Base-by-base conservation (phyloP, 768 basidiomycete species). In the Leucosporidium yakuticum region DNA sequence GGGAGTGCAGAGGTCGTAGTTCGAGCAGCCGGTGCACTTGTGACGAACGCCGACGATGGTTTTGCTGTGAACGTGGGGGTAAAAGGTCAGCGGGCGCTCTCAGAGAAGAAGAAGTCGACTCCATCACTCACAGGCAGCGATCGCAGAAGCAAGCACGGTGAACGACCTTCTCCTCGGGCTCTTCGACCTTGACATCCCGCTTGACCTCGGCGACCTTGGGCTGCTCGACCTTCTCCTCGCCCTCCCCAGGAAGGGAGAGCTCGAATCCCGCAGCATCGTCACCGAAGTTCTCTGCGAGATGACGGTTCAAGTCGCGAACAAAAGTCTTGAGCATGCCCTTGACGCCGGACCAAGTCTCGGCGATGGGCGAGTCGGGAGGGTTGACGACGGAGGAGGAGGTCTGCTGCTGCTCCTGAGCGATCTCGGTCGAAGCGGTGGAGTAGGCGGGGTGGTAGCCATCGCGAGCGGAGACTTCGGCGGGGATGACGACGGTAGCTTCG, bases 41-140 rank as follows among this genome's bases (percentile, higher is more conserved):
- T 89, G 86, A 58, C 91, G 83, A 66, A 85, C 74, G 15, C 90
- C 91, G 64, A 83, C 80, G 48, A 91, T 81, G 8, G 79, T 83
- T 27, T 79, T 73, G 6, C 81, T 73, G 77, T 39, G 32, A 1
- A 50, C 31, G 27, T 1, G 15, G 6, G 8, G 17, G 4, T n/a
- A 47, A 0, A 19, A 7, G 4, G 31, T 48, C 48, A 49, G 25
- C 17, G 14, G 8, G 17, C 12, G 39, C 8, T 44, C 39, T 44
- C 34, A 20, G 21, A 8, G 34, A 6, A 47, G 27, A 19, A 47
- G 32, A 53, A 15, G 19, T 20, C 11, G 57, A 50, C 4, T 8
- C 12, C 51, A 27, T 32, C 12, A 66, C 62, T 11, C 8, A 60
- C 58, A 58, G 8, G 63, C 71, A 73, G 11, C 60, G 48, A 47